A percentile compares a stretch with the other conserved stretches of the same genome.
Conservation (phyloP, 208 protist genomes). For the Leishmania braziliensis region DNA sequence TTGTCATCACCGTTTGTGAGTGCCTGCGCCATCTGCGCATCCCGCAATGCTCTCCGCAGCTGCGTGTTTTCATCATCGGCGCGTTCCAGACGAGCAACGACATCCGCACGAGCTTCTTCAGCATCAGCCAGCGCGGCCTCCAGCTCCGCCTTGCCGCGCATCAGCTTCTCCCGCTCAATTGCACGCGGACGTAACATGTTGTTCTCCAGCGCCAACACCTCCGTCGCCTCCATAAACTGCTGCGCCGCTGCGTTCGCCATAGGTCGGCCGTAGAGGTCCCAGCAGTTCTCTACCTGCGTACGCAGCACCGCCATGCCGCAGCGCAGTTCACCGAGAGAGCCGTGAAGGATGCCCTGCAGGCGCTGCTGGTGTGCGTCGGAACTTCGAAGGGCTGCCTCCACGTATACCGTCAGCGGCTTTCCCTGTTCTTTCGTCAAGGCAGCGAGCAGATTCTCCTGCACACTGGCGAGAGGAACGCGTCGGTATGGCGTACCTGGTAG, state of each 20-base stretch:
- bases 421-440: slow-evolving; percentile 56
- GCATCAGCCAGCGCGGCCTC: slow-evolving; percentile 20
- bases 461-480: slow-evolving; percentile 6
- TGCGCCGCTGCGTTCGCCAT: slow-evolving; percentile 26
- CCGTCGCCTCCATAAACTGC: slow-evolving; percentile 16
- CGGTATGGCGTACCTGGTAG: slow-evolving; percentile 1
- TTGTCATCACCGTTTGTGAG: slow-evolving; percentile 16
- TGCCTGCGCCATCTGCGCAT: slow-evolving; percentile 36
- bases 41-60: slow-evolving; percentile 40
- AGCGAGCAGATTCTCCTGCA: slow-evolving; percentile 40
- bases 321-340: slow-evolving; percentile 57
- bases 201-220: slow-evolving; percentile 41
- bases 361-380: slow-evolving; percentile 28
- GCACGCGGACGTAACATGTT: slow-evolving; percentile 46
- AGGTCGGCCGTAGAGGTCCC: slow-evolving; percentile 52
- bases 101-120: slow-evolving; percentile 14
- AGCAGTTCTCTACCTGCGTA: slow-evolving; percentile 62
- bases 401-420: slow-evolving; percentile 29
- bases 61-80: slow-evolving; percentile 31
- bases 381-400: slow-evolving; percentile 25
- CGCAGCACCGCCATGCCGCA: slow-evolving; percentile 53
- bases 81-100: slow-evolving; percentile 14
- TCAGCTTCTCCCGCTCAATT: slow-evolving; percentile 41
- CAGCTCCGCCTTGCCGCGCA: slow-evolving; percentile 35
- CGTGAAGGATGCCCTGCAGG: slow-evolving; percentile 74